Percentiles rank a stretch among this genome's conserved stretches.
These are phyloP conservation scores for Anisodus tanguticus DNA, from an alignment of 257 asterid genomes.

Conservation along the genomic window DNA sequence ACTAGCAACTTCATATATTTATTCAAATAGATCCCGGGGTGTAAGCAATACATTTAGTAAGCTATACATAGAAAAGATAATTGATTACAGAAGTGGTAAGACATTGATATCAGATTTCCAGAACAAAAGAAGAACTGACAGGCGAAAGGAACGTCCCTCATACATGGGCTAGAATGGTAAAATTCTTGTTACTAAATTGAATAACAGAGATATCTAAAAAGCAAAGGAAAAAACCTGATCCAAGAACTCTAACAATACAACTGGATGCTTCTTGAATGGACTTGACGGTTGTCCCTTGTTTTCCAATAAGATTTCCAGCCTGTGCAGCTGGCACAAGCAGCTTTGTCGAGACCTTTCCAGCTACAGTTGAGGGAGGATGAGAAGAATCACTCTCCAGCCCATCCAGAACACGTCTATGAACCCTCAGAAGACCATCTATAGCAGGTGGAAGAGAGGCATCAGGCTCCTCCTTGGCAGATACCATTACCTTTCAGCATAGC, in stretches of 20 bases:
- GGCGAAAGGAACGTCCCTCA: background rate
- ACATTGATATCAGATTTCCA: background rate
- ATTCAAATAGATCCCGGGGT: background rate
- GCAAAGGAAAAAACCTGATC: slow-evolving; percentile 63
- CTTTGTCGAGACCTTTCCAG: slow-evolving; percentile 76
- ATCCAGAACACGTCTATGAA: slow-evolving; percentile 82
- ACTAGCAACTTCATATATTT: background rate
- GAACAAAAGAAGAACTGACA: no score
- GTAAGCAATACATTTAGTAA: background rate
- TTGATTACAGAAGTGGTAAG: background rate
- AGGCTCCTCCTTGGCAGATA: slow-evolving; percentile 97
- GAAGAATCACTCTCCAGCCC: slow-evolving; percentile 82
- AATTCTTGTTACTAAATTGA: background rate
- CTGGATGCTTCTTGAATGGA: slow-evolving; percentile 90
- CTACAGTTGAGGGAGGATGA: slow-evolving; percentile 53
- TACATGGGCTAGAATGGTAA: background rate
- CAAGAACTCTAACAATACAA: slow-evolving; percentile 88
- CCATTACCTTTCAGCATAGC: slow-evolving; percentile 66
- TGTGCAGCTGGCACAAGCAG: slow-evolving; percentile 90
- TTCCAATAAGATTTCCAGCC: slow-evolving; percentile 93
- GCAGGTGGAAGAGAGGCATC: slow-evolving; percentile 91
- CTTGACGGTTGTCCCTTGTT: slow-evolving; percentile 91
- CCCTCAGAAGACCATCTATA: slow-evolving; percentile 87
- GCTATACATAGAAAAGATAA: background rate
- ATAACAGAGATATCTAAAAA: slow-evolving; percentile 1